These are phyloP conservation scores for Ceratobasidium sp. DNA, from an alignment of 1,284 basidiomycete species.

Conservation along the genomic window DNA sequence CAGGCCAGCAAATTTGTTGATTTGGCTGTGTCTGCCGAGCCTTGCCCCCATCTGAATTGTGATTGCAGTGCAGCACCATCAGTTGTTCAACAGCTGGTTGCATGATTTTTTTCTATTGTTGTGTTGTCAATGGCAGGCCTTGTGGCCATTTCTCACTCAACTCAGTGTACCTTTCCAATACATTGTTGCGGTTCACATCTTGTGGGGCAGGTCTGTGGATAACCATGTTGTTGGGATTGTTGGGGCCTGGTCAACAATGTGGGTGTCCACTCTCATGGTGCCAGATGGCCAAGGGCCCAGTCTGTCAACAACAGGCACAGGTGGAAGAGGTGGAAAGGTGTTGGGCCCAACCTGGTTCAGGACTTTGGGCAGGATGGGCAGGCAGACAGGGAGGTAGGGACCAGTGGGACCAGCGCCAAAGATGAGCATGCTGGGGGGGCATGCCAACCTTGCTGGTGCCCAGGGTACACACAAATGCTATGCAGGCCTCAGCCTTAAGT, in stretches of 20 bases:
- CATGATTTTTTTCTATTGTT: no score
- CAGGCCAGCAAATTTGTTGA: no score
- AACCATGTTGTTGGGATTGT: constrained; percentile 18
- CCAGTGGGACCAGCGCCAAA: constrained; percentile 7
- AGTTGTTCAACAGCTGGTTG: no score
- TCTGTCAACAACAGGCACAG: constrained; percentile 4
- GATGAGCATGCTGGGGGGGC: constrained; percentile 8
- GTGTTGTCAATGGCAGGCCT: no score
- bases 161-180: no score
- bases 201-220: no score
- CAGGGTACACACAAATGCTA: constrained; percentile 10
- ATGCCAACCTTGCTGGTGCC: constrained; percentile 28
- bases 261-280: constrained; percentile 35
- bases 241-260: constrained; percentile 11
- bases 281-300: constrained; percentile 13
- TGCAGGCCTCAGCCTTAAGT: constrained; percentile 16
- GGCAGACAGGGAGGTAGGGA: constrained; percentile 23
- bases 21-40: no score
- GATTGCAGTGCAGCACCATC: no score
- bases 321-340: not conserved
- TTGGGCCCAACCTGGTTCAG: not conserved
- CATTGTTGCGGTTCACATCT: no score
- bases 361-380: constrained; percentile 18
- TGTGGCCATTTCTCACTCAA: no score
- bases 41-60: no score